These are phyloP conservation scores for Parasarocladium wereldwijsianum DNA, from an alignment of 2,329 filamentous ascomycete species.

Conservation along the genomic window DNA sequence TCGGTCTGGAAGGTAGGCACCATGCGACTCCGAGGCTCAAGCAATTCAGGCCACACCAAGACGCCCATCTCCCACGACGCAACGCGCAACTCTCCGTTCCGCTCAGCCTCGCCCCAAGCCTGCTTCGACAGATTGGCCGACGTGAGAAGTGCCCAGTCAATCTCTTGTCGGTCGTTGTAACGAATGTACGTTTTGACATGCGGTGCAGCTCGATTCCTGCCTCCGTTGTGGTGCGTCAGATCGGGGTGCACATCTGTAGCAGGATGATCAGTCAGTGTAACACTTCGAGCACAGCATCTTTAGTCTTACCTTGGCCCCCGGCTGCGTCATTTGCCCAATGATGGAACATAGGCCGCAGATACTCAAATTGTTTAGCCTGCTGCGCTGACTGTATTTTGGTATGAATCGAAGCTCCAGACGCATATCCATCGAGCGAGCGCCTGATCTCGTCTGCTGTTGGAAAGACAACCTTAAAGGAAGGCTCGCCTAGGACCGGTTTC, in stretches of 20 bases:
- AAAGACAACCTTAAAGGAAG: conserved; percentile 59
- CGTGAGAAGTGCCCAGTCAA: conserved; percentile 78
- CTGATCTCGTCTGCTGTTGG: conserved; percentile 70
- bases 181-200: conserved; percentile 85
- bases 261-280: background rate
- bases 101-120: conserved; percentile 62
- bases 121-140: conserved; percentile 89
- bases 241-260: conserved; percentile 8
- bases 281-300: background rate
- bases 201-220: conserved; percentile 57
- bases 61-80: conserved; percentile 78
- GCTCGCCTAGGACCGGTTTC: conserved; percentile 13
- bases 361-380: conserved; percentile 60
- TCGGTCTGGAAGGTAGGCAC: conserved; percentile 53
- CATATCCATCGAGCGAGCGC: conserved; percentile 62
- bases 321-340: conserved; percentile 57
- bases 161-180: conserved; percentile 31
- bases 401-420: conserved; percentile 66
- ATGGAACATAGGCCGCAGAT: conserved; percentile 54
- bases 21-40: conserved; percentile 41
- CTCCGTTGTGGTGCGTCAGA: conserved; percentile 28
- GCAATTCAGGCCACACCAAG: conserved; percentile 59
- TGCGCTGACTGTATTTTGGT: conserved; percentile 57
- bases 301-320: conserved; percentile 16
- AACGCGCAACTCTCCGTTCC: conserved; percentile 49